Evolutionary conservation across 1,139 yeast species (phyloP), one percentile per base, ranked within the genome.

Genomic region (Neolecta irregularis): DNA sequence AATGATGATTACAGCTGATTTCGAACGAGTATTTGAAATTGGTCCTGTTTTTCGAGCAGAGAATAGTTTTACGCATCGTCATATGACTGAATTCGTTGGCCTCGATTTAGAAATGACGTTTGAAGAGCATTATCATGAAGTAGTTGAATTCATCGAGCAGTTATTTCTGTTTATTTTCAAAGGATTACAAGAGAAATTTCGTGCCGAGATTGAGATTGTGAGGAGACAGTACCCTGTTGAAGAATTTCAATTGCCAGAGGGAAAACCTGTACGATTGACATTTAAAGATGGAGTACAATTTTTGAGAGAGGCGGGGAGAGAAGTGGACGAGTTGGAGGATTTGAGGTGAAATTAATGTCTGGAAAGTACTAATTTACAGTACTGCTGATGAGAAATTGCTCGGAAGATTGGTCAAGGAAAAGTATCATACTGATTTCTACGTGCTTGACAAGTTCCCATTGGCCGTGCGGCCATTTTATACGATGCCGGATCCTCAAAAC

Each of bases 41-140:
- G 96, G 91, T 1, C 96, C 99, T 33, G 98, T 88, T 38, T 88
- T 88, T 70, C 74, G 99, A 61, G 99, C 99, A 40, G 99, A 88
- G 61, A 88, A 88, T 67, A 85, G 96, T 45, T 83, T 88, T 64
- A 88, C 98, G 20, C 96, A 88, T 60, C 85, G 99, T 63, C 99
- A 88, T 61, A 77, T 88, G 94, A 88, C 99, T 41, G 99, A 88
- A 61, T 88, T 88, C 59, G 79, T 78, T 42, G 99, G 99, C 40
- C 74, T 91, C 52, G 99, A 88, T 67, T 63, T 88, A 64, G 99
- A 88, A 61, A 81, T 91, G 93, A 79, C 95, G 5, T 80, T 88
- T 55, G 96, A 88, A 63, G 94, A 85, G 62, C 95, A 88, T 61
- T 88, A 88, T 59, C 92, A 91, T 54, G 99, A 88, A 63, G 93